Evolutionary conservation across 2,329 filamentous ascomycete genomes (phyloP).

Genomic region (Aspergillus sp.): DNA sequence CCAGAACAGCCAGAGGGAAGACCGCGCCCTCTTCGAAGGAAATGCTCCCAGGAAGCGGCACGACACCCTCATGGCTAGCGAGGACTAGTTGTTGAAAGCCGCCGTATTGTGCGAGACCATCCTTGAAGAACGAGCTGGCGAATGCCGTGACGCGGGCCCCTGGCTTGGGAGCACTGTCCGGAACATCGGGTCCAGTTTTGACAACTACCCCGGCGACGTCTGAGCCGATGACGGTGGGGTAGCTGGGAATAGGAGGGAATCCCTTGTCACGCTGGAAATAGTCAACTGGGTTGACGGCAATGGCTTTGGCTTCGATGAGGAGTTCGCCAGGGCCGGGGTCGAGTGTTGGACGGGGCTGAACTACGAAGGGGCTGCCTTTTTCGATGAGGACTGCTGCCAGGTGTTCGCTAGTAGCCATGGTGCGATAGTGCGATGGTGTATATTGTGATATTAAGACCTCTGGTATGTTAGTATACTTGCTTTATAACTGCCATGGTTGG

Average conservation of each 20-base stretch:
- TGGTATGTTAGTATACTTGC: not conserved
- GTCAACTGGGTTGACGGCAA: constrained; percentile 46
- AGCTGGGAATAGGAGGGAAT: constrained; percentile 19
- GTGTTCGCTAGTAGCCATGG: constrained; percentile 3
- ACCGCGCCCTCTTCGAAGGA: constrained; percentile 27
- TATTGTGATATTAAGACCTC: too few species aligned
- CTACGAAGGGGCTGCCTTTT: constrained; percentile 11
- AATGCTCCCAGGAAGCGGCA: constrained; percentile 28
- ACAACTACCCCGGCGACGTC: constrained; percentile 32
- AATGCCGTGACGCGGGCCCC: constrained; percentile 33
- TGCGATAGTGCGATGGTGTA: not conserved
- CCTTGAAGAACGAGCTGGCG: constrained; percentile 27
- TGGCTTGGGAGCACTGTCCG: constrained; percentile 17
- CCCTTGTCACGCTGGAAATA: constrained; percentile 24
- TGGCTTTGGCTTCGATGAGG: constrained; percentile 42
- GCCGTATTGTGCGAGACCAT: constrained; percentile 28
- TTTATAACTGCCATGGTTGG: too few species aligned
- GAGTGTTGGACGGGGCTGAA: constrained; percentile 24
- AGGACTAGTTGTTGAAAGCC: constrained; percentile 30
- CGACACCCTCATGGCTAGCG: constrained; percentile 30
- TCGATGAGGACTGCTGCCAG: constrained; percentile 17
- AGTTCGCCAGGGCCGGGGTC: constrained; percentile 37
- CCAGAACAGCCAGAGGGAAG: constrained; percentile 27
- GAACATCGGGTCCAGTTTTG: constrained; percentile 28
- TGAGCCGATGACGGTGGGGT: constrained; percentile 29